Conservation (phyloP, 208 protist species). For the Leishmania gerbilli region DNA sequence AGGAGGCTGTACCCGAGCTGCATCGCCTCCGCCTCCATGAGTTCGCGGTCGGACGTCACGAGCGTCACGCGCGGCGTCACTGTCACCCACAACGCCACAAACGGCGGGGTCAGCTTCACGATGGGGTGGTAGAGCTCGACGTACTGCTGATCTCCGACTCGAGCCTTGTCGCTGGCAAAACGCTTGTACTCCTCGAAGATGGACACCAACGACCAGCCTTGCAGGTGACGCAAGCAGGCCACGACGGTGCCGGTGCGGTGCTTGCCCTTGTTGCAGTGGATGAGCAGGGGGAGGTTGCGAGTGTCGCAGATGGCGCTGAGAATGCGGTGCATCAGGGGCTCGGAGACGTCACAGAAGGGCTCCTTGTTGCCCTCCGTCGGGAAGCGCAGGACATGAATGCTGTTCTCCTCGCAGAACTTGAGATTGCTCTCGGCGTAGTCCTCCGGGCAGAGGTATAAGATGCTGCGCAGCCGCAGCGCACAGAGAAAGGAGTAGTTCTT, state of each 20-base stretch:
- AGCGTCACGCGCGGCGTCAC: conserved; percentile 46
- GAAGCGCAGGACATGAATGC: conserved; percentile 89
- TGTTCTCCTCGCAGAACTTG: conserved; percentile 92
- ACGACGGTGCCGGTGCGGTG: conserved; percentile 96
- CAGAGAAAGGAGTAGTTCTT: conserved; percentile 97
- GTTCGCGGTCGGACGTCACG: conserved; percentile 60
- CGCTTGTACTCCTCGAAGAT: conserved; percentile 97
- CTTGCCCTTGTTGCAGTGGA: conserved; percentile 98
- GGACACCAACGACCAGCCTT: conserved; percentile 96
- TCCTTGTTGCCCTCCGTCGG: conserved; percentile 97
- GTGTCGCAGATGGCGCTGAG: conserved; percentile 84
- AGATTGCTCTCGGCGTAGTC: conserved; percentile 93
- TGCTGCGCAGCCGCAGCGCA: conserved; percentile 92
- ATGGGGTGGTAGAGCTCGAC: conserved; percentile 96
- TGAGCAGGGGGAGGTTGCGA: conserved; percentile 95
- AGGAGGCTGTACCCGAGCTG: conserved; percentile 71
- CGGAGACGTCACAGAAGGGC: conserved; percentile 97
- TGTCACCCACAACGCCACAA: conserved; percentile 71
- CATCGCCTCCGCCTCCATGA: conserved; percentile 57
- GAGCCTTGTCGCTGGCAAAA: conserved; percentile 94
- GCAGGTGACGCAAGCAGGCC: conserved; percentile 90
- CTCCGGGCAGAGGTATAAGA: conserved; percentile 95
- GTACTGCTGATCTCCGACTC: conserved; percentile 96
- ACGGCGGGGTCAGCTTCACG: conserved; percentile 55
- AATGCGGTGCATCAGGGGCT: conserved; percentile 90